Conservation (phyloP, 176 grass and related monocot species). For the Thalia dealbata region DNA sequence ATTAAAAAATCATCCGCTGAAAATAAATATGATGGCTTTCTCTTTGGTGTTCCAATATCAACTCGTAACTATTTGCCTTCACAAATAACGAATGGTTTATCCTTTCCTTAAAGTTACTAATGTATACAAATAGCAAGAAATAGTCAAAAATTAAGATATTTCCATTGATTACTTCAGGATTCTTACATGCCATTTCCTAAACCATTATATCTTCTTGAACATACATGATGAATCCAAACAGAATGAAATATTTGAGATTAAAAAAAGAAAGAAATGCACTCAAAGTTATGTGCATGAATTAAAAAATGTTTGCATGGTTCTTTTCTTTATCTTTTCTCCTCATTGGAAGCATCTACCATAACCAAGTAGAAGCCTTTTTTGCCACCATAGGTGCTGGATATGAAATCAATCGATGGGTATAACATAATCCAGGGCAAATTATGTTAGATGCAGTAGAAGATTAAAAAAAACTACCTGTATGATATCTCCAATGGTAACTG, state of each 20-base stretch:
- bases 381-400: not conserved
- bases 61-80: not conserved
- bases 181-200: not conserved
- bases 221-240: not conserved
- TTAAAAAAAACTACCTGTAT: constrained; percentile 46
- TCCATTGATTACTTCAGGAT: not conserved
- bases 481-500: constrained; percentile 69
- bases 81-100: not conserved
- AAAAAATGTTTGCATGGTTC: not conserved
- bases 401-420: not conserved
- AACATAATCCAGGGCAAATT: not conserved
- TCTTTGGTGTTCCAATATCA: not conserved
- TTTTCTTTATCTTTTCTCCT: not conserved
- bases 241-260: not conserved
- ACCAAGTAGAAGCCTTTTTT: not conserved
- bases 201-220: not conserved
- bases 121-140: not conserved
- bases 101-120: not conserved
- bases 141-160: not conserved
- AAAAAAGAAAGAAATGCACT: not conserved
- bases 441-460: not conserved
- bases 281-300: not conserved
- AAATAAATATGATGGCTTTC: not conserved
- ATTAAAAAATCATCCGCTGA: not conserved
- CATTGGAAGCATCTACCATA: not conserved